Evolutionary conservation across 805 yeast species (phyloP).

Genomic region (Ogataea methanolica): DNA sequence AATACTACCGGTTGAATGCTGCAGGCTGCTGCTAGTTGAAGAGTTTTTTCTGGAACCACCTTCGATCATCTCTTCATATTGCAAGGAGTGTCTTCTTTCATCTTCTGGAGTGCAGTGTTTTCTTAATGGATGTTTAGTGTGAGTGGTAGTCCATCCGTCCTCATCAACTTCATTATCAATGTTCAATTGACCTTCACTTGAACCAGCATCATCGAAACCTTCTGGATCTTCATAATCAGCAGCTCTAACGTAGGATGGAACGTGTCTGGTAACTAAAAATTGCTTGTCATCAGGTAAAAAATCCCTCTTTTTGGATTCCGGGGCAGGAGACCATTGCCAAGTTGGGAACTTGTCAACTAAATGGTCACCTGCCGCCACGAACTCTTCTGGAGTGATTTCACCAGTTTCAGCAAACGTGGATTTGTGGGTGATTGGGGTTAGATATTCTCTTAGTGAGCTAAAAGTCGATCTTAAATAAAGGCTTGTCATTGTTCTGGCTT

Average conservation of each 20-base stretch:
- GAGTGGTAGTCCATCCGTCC: constrained; percentile 58
- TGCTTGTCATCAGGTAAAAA: constrained; percentile 88
- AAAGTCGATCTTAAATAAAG: constrained; percentile 61
- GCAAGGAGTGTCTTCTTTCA: constrained; percentile 24
- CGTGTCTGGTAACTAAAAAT: constrained; percentile 81
- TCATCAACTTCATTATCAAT: constrained; percentile 34
- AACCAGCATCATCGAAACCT: constrained; percentile 19
- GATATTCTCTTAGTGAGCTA: constrained; percentile 82
- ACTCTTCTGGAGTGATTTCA: constrained; percentile 93
- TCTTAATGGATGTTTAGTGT: constrained; percentile 10
- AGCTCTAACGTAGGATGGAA: constrained; percentile 80
- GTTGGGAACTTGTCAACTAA: constrained; percentile 90
- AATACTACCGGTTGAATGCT: constrained; percentile 10
- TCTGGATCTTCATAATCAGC: constrained; percentile 43
- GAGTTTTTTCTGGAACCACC: constrained; percentile 8
- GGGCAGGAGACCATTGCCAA: constrained; percentile 84
- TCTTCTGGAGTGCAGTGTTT: constrained; percentile 18
- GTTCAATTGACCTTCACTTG: constrained; percentile 25
- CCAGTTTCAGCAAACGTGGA: constrained; percentile 86
- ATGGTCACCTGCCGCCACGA: constrained; percentile 91
- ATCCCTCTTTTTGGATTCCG: constrained; percentile 49
- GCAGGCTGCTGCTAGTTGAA: background rate
- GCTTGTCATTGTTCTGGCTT: constrained; percentile 18
- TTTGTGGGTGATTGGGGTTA: constrained; percentile 85
- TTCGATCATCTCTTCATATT: constrained; percentile 22